phyloP scores from a whole-genome alignment of 768 basidiomycete genomes.

The Crassisporium funariophilum region DNA sequence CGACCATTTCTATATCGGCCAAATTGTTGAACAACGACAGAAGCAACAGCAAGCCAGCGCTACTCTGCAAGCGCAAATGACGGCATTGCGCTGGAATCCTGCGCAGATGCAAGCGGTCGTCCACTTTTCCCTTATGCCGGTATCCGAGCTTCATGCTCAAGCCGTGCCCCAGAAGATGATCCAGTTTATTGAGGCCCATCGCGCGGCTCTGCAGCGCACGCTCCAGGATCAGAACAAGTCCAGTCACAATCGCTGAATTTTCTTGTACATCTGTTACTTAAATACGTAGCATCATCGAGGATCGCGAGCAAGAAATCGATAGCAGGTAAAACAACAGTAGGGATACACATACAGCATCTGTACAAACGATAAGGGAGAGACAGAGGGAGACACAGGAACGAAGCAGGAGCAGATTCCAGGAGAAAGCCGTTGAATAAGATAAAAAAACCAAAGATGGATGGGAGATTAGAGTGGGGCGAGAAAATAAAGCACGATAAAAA shows the following conservation, averaged over 20 bases:
- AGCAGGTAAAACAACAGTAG: conserved; percentile 62
- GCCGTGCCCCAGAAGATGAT: conserved; percentile 55
- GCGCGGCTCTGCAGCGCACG: conserved; percentile 46
- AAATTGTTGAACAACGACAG: conserved; percentile 31
- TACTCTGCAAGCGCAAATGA: conserved; percentile 11
- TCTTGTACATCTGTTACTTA: too few relatives aligned
- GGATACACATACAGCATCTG: conserved; percentile 30
- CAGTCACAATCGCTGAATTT: conserved; percentile 28
- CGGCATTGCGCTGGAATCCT: conserved; percentile 19
- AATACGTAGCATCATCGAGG: not conserved
- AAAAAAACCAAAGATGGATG: conserved; percentile 35
- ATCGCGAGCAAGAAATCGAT: conserved; percentile 57
- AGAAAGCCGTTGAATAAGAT: conserved; percentile 28
- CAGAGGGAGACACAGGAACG: conserved; percentile 19
- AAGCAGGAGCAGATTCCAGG: conserved; percentile 16
- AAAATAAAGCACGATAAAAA: conserved; percentile 19
- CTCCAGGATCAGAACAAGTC: conserved; percentile 41
- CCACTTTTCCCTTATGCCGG: conserved; percentile 45
- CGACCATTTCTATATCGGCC: conserved; percentile 54
- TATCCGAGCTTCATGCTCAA: conserved; percentile 53
- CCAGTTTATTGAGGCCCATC: conserved; percentile 56
- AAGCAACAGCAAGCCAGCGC: not conserved
- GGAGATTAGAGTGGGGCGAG: conserved; percentile 27
- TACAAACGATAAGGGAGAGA: conserved; percentile 27
- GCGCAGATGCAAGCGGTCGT: conserved; percentile 47